phyloP scores from a whole-genome alignment of 371 early-diverging fungal species.

The Mucor racemosus region DNA sequence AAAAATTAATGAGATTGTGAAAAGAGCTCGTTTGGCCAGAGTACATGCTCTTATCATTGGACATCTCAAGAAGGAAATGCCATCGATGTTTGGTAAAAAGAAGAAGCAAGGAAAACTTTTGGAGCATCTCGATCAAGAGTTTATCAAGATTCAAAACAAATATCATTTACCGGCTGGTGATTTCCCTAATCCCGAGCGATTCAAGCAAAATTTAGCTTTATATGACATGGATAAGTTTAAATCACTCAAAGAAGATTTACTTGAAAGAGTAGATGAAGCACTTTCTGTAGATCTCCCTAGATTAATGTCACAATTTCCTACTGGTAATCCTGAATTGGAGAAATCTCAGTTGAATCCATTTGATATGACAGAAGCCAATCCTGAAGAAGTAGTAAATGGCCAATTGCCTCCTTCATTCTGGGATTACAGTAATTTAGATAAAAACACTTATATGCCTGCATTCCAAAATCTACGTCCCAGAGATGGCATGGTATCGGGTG shows the following conservation, averaged over 20 bases:
- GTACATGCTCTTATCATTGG: conserved; percentile 83
- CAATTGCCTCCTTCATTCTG: conserved; percentile 46
- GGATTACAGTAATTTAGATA: conserved; percentile 57
- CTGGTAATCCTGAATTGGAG: conserved; percentile 39
- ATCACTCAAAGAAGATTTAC: conserved; percentile 67
- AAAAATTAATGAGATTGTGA: conserved; percentile 89
- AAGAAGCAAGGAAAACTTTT: conserved; percentile 77
- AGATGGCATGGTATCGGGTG: conserved; percentile 65
- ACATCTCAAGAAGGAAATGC: conserved; percentile 81
- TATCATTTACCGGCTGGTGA: conserved; percentile 76
- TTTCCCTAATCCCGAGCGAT: conserved; percentile 72
- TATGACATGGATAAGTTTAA: conserved; percentile 84
- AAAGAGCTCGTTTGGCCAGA: conserved; percentile 79
- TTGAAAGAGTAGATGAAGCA: conserved; percentile 61
- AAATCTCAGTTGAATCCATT: conserved; percentile 43
- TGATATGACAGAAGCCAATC: conserved; percentile 14
- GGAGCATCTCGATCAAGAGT: conserved; percentile 73
- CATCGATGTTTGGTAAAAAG: conserved; percentile 79
- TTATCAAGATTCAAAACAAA: conserved; percentile 70
- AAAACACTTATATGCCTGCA: conserved; percentile 26
- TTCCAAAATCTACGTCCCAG: conserved; percentile 50
- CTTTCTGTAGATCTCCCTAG: conserved; percentile 37
- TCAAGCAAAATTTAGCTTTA: conserved; percentile 61
- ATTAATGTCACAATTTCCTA: conserved; percentile 46
- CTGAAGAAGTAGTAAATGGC: conserved; percentile 23